Base-by-base conservation (phyloP, 768 basidiomycete genomes). In the Leccinum boreale region DNA sequence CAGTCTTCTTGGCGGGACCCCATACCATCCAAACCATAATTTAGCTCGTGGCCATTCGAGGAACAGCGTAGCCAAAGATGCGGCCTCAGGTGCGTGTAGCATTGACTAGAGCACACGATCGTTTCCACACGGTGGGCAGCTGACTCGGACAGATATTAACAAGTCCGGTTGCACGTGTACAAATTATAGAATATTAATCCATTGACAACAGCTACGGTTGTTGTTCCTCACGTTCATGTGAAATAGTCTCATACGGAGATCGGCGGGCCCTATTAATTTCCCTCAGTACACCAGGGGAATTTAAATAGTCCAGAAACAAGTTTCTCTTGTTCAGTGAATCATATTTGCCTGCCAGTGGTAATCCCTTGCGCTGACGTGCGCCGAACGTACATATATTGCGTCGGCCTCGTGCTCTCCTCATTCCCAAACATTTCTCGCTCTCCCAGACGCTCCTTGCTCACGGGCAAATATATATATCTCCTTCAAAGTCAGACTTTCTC, bases 401-500 rank as follows among this genome's bases (percentile, higher is more conserved):
- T 42, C n/a, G n/a, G 19, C 45, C 48, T 29, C 24, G 36, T 50
- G 24, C 48, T 33, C 42, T 31, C 36, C n/a, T 52, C 52, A 50
- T 52, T 33, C 50, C 57, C 44, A 58, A 48, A 46, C 55, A 26
- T 28, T 29, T 42, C 51, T 42, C 35, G 39, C 23, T 48, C 42
- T 56, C 50, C 28, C 31, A 55, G 53, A 10, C 54, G 23, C 58
- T 68, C 59, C 60, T 66, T 58, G 61, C 54, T 58, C 19, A 11
- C 23, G 26, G 28, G 48, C 55, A 58, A 56, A 63, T 60, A 63
- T 46, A 58, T 56, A 24, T 46, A 36, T 55, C 19, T 17, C 56
- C 48, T 35, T 52, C 14, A 14, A 55, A 15, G n/a, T 39, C 45
- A 39, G 47, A 24, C 33, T 36, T 35, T 44, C 23, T 52, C 39